These are phyloP conservation scores for Dendrobium chrysotoxum DNA, from an alignment of 106 monocot genomes.

Conservation along the genomic window DNA sequence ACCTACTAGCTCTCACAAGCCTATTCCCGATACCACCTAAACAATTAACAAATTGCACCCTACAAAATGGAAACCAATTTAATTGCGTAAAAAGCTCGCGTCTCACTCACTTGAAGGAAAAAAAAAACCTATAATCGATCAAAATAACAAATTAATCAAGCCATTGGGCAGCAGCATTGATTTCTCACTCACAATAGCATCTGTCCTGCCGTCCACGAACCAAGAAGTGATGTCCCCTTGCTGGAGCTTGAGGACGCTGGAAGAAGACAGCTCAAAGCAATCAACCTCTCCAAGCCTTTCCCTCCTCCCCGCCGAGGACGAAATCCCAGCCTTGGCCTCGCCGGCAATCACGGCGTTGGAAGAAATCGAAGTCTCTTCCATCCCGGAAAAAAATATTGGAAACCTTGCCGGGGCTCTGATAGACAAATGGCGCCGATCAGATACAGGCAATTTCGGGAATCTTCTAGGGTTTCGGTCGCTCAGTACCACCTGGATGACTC, in stretches of 20 bases:
- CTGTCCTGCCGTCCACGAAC: slow-evolving; percentile 72
- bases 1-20: no score
- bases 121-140: not conserved
- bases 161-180: not conserved
- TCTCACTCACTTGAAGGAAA: not conserved
- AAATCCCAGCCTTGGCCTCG: not conserved
- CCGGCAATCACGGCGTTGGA: not conserved
- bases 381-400: not conserved
- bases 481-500: no score
- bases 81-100: no score
- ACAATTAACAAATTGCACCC: not conserved
- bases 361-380: slow-evolving; percentile 1
- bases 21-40: no score
- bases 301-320: not conserved
- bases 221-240: slow-evolving; percentile 81
- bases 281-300: slow-evolving; percentile 6
- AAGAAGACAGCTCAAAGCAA: slow-evolving; percentile 58
- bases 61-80: not conserved
- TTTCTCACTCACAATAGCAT: slow-evolving; percentile 61
- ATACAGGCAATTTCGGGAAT: not conserved
- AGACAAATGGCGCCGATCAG: not conserved
- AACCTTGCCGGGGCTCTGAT: not conserved
- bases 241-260: slow-evolving; percentile 46
- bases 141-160: not conserved
- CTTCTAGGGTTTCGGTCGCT: not conserved